Base-by-base conservation (phyloP, 441 rosid species). In the Corymbia citriodora region DNA sequence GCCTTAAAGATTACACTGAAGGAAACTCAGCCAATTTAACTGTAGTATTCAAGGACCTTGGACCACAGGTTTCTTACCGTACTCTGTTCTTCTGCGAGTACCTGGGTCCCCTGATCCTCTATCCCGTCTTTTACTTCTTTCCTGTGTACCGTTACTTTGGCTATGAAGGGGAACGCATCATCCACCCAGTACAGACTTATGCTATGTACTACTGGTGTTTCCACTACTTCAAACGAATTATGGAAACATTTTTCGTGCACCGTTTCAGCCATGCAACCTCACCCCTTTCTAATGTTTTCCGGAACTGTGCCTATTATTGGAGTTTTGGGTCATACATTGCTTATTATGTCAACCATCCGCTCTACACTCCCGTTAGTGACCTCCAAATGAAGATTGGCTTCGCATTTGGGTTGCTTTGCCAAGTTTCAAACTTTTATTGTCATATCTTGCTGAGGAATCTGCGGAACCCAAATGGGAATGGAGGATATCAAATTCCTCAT, bases 301-400 rank as follows among this genome's bases (percentile, higher is more conserved):
- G 99, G 59, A 98, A 98, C 92, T 97, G 99, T 93, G 94, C 97
- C 91, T 98, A 98, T 88, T 98, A 98, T 90, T 98, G 99, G 99
- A 94, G 94, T 53, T 98, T 97, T 90, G 98, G 99, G 90, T 92
- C 93, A 85, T 96, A 90, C 93, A 93, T 97, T 88, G 99, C 99
- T 25, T 97, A 96, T 89, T 94, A 95, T 55, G 96, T 97, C 70
- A 97, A 97, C 92, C 91, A 97, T 59, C 99, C 99, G 1, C 96
- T 96, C 88, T 98, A 98, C 94, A 96, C 99, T 89, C 97, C 99
- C 10, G 98, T 95, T 65, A 92, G 96, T 90, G 97, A 96, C 88
- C 96, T 95, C 91, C 99, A 96, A 92, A 95, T 95, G 98, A 98
- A 96, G 96, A 96, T 97, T 89, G 99, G 99, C 27, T 98, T 98